Base-by-base conservation (phyloP, 1,284 basidiomycete species). In the Mycena citricolor region DNA sequence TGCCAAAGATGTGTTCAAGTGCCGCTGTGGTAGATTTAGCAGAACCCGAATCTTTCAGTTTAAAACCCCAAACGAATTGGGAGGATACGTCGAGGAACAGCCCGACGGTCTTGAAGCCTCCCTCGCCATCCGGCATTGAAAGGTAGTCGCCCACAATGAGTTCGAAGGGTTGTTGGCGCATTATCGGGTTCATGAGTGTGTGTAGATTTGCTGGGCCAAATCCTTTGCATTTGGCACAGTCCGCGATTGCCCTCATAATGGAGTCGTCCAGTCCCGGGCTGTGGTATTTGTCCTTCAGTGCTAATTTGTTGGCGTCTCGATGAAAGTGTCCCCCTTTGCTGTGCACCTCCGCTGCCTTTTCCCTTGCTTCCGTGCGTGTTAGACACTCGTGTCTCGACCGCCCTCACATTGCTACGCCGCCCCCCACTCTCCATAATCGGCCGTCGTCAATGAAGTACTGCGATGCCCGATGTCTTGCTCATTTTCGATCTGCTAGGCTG, bases 171-270 rank as follows among this genome's bases (percentile, higher is more conserved):
- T 62, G 63, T 4, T 60, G 44, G 10, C 65, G 39, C 0, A 57
- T 62, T 39, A 70, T 62, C 2, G 67, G 67, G 13, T 67, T 41
- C 3, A 69, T 45, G 1, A 68, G 54, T 0, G 63, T 47, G 43
- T 67, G 57, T 7, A 66, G 25, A 36, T 58, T 45, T 8, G 51
- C 34, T 1, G 44, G 14, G 2, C 62, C 60, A 29, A 63, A 64
- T 35, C 47, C 52, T 34, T 58, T 56, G 53, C 62, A 63, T 11
- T 39, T 16, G 2, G 28, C 54, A 39, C 67, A 69, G n/a, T 62
- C 52, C 4, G 11, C 30, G 12, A 69, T 64, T 2, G 53, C 61
- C 5, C 49, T 38, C 17, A 61, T 38, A 14, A 68, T 63, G 1
- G 57, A 57, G 8, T 48, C 38, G 48, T 67, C 60, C 0, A 69